Percentiles rank a stretch among this genome's conserved stretches.
These are phyloP conservation scores for Tillandsia fasciculata DNA, from an alignment of 176 grass and related monocot genomes.

Conservation along the genomic window DNA sequence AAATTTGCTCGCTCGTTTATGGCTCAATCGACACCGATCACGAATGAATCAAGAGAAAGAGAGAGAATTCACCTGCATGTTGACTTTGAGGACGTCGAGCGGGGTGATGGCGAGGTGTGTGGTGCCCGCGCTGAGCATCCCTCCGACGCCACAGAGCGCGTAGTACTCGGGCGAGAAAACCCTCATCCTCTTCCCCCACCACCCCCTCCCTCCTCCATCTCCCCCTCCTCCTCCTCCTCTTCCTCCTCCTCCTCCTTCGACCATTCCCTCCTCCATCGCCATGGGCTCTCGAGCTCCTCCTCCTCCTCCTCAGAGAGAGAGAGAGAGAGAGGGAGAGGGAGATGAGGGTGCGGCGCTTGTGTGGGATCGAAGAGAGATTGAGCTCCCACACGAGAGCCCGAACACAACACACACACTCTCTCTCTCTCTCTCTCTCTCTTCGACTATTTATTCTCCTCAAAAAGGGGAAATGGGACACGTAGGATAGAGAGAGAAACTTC, in stretches of 20 bases:
- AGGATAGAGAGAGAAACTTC: neutral
- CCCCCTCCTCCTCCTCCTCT: conserved; percentile 29
- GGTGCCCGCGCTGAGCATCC: conserved; percentile 80
- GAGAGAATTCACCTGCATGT: conserved; percentile 64
- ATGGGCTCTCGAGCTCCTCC: neutral
- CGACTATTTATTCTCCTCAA: neutral
- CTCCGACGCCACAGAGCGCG: conserved; percentile 71
- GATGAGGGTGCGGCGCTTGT: no score
- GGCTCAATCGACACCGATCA: no score
- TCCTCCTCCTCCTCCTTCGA: neutral
- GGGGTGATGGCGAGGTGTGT: conserved; percentile 93
- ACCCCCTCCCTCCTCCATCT: conserved; percentile 15
- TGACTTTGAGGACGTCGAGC: conserved; percentile 92
- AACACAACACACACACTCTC: no score
- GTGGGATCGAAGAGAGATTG: no score
- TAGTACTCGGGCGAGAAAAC: conserved; percentile 91
- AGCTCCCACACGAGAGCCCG: no score
- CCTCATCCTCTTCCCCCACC: conserved; percentile 27
- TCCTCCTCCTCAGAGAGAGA: neutral
- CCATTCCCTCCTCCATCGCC: neutral
- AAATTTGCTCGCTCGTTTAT: no score
- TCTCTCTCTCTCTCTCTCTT: neutral
- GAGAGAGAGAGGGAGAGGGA: neutral
- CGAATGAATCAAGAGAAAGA: neutral
- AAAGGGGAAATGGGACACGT: conserved; percentile 13